Base-by-base conservation (phyloP, 1,284 basidiomycete species). In the Cutaneotrichosporon mucoides region DNA sequence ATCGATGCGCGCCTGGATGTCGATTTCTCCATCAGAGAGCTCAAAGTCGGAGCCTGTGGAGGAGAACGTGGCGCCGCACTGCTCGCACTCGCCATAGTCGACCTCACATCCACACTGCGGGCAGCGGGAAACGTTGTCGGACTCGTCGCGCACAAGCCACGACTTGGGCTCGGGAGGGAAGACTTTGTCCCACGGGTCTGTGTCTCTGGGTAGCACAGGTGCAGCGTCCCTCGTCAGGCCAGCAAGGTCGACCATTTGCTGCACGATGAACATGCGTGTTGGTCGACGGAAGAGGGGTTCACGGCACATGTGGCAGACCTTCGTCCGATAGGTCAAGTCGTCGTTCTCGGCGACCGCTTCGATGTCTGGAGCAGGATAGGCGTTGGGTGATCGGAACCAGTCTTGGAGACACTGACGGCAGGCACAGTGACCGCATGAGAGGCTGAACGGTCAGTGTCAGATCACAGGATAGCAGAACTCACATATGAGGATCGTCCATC, bases 401-500 rank as follows among this genome's bases (percentile, higher is more conserved):
- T 62, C 53, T 2, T 65, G 38, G 5, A 78, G 68, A 52, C 76
- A 78, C 2, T 59, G 47, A 44, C 65, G 69, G 52, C 77, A 78
- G 7, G 73, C 75, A 8, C 72, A 66, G 59, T 78, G 77, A 4
- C 77, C 77, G 54, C 77, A 78, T 1, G 73, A 67, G 2, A 75
- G 63, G 16, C 74, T 76, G 57, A 24, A 24, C 5, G 16, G 34
- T 64, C 56, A 68, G 67, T 43, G 52, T 12, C 13, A 46, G 33
- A 24, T 24, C 24, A 24, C 15, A 36, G 2, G 13, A 15, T 6
- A 9, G 64, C 11, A 38, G 36, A 11, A 48, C 76, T 61, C 58
- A 78, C 76, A 74, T 68, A 60, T 78, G 72, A 6, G 77, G 75
- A 56, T 78, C 75, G 12, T 66, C 60, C 8, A 75, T 62, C 0